Evolutionary conservation across 768 basidiomycete species (phyloP), one percentile per base, ranked within the genome.

Genomic region (Baorangia bicolor): DNA sequence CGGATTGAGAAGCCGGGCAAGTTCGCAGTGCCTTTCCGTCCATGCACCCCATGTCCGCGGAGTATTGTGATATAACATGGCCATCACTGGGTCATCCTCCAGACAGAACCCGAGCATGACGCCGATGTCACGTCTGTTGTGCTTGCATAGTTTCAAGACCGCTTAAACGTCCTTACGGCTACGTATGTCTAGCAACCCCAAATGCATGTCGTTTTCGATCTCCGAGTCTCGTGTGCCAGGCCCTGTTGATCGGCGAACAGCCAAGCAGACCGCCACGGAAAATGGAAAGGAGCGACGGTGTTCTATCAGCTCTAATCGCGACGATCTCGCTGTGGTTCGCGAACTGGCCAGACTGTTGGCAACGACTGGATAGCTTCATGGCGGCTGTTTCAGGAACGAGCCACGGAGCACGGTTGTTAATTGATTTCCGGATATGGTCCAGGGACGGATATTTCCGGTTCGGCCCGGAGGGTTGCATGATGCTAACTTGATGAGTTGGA

Each of bases 361-460:
- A 58, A 50, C 59, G 49, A 41, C 35, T 56, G 38, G n/a, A 44
- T 43, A 34, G 30, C 28, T 40, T 43, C 42, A 46, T 37, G 54
- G 20, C 62, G 67, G 70, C 47, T 60, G 65, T 67, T 69, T 66
- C 65, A 66, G 69, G 67, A 58, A 68, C 68, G 45, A 38, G 58
- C 39, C 44, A 60, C 34, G 43, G 57, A 39, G 41, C 35, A 20
- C 56, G 20, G 21, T 23, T 34, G 27, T 18, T 30, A 55, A 53
- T 55, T 55, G 56, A 63, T 72, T 47, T 46, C 69, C 64, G 59
- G 68, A 71, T 71, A 58, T 69, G 61, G 69, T 1, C 27, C 18
- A 41, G 2, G 10, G 1, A 41, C 71, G 70, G 71, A 44, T 46
- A 12, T 0, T 63, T 45, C 69, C 69, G 69, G 45, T 27, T 51